Percentiles rank a stretch among this genome's conserved stretches.
Conservation (phyloP, 2,329 filamentous ascomycete species). For the Ceratocystis ficicola region DNA sequence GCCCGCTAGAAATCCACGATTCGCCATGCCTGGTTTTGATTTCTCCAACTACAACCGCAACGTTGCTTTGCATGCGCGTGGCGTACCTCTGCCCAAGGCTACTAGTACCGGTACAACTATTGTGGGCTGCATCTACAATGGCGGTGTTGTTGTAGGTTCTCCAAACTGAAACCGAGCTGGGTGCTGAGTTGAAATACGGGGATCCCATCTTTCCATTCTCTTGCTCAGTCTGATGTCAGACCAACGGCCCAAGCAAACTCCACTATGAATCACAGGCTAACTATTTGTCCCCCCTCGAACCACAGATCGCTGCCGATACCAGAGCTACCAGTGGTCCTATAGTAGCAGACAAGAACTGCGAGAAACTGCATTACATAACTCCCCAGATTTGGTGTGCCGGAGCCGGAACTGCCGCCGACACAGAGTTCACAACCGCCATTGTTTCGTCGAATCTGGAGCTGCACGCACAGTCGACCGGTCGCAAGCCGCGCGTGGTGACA, state of each 20-base stretch:
- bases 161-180: slow-evolving; percentile 12
- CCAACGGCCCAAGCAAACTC: neutral
- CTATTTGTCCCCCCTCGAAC: slow-evolving; percentile 39
- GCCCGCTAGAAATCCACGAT: slow-evolving; percentile 4
- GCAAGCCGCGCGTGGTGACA: slow-evolving; percentile 91
- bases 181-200: neutral
- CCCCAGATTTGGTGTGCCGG: slow-evolving; percentile 99
- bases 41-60: slow-evolving; percentile 99
- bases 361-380: slow-evolving; percentile 98
- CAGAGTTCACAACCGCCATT: slow-evolving; percentile 96
- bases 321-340: slow-evolving; percentile 94
- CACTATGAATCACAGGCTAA: slow-evolving; percentile 12
- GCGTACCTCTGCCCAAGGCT: slow-evolving; percentile 89
- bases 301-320: slow-evolving; percentile 89
- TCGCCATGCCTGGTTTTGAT: slow-evolving; percentile 88
- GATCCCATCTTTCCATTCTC: neutral
- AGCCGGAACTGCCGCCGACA: slow-evolving; percentile 93
- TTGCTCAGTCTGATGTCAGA: neutral
- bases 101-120: slow-evolving; percentile 98
- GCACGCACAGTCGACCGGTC: slow-evolving; percentile 88
- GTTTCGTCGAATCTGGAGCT: slow-evolving; percentile 98
- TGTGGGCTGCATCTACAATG: slow-evolving; percentile 92
- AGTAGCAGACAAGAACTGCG: slow-evolving; percentile 99
- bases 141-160: slow-evolving; percentile 73
- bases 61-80: slow-evolving; percentile 83